Evolutionary conservation across 129 eudicot species (phyloP), one percentile per base, ranked within the genome.

Genomic region (Pittosporum tobira): DNA sequence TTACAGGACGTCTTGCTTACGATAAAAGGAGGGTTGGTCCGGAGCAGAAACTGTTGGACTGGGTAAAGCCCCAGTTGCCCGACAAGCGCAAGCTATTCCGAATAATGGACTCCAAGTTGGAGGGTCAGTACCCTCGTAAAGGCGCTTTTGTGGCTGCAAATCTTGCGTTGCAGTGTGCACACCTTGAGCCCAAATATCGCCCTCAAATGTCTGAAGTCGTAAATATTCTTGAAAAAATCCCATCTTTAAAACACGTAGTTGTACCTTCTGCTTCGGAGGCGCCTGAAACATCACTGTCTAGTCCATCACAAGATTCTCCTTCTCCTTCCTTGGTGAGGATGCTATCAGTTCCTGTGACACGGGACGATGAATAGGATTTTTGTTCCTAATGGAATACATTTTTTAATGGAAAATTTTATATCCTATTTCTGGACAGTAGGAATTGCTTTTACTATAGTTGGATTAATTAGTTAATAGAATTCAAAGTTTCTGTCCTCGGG

Each of bases 1-100:
- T 81, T 11, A 77, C 81, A 3, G 94, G 94, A 43, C 79, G 83
- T 4, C 75, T 68, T 42, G 78, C 74, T 14, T 68, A 78, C 2
- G 89, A 85, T 20, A 59, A 48, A 24, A 55, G 62, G 26, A 66
- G 62, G 63, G 43, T 52, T 29, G 44, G 48, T 16, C 81, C 65
- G 30, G 94, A 85, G 77, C 71, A 73, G 36, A 70, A 70, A 47
- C 62, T 85, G 52, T 65, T 81, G 20, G 72, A 70, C 13, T 85
- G 88, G 94, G 89, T 76, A 34, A 75, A 34, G 44, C 61, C 77
- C 47, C 80, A 72, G 56, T 22, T 80, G 24, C 50, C 48, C 5
- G 65, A 75, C 61, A 61, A 47, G 25, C 70, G 70, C 20, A 67
- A 62, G 62, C 37, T 80, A 45, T 72, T 61, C 64, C 36, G 79